A percentile compares a stretch with the other conserved stretches of the same genome.
Evolutionary conservation across 2,329 filamentous ascomycete species (phyloP).

Genomic region (Pseudopithomyces chartarum): DNA sequence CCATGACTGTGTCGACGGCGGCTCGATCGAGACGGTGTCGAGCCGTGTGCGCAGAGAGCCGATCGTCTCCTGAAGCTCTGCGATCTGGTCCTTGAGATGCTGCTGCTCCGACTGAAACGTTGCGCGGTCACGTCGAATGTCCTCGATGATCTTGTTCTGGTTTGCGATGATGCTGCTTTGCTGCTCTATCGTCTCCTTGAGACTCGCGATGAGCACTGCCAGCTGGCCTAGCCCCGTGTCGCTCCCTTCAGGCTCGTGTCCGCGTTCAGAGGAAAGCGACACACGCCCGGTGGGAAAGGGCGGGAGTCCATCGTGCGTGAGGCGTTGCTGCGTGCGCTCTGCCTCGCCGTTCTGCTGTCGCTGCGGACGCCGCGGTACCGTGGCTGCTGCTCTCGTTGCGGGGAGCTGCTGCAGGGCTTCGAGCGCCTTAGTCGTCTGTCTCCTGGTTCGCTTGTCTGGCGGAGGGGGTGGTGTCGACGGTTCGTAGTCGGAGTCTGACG

Average conservation of each 20-base stretch:
- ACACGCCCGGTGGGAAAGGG: slow-evolving; percentile 7
- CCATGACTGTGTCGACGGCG: slow-evolving; percentile 11
- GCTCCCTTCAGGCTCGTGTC: slow-evolving; percentile 2
- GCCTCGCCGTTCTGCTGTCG: too few relatives aligned
- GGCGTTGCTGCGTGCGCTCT: too few relatives aligned
- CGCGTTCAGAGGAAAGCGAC: slow-evolving; percentile 7
- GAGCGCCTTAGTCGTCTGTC: slow-evolving; percentile 13
- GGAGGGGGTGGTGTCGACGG: slow-evolving; percentile 11
- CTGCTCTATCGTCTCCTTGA: slow-evolving; percentile 12
- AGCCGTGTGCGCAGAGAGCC: slow-evolving; percentile 9
- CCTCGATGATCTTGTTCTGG: slow-evolving; percentile 6
- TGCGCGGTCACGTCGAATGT: slow-evolving; percentile 1
- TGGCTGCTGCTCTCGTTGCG: too few relatives aligned
- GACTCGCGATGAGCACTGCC: too few relatives aligned
- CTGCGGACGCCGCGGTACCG: too few relatives aligned
- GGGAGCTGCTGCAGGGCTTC: slow-evolving; percentile 16
- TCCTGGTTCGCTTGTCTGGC: slow-evolving; percentile 10
- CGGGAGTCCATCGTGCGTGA: slow-evolving; percentile 12
- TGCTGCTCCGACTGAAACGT: too few relatives aligned
- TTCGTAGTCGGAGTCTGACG: slow-evolving; percentile 7
- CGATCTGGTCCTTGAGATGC: slow-evolving; percentile 7
- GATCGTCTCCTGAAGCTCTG: slow-evolving; percentile 8
- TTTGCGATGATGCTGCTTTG: slow-evolving; percentile 11
- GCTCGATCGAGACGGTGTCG: slow-evolving; percentile 10
- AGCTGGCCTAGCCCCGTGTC: slow-evolving; percentile 3